Conservation (phyloP, 495 filamentous ascomycete species). For the Penicillium daleae region DNA sequence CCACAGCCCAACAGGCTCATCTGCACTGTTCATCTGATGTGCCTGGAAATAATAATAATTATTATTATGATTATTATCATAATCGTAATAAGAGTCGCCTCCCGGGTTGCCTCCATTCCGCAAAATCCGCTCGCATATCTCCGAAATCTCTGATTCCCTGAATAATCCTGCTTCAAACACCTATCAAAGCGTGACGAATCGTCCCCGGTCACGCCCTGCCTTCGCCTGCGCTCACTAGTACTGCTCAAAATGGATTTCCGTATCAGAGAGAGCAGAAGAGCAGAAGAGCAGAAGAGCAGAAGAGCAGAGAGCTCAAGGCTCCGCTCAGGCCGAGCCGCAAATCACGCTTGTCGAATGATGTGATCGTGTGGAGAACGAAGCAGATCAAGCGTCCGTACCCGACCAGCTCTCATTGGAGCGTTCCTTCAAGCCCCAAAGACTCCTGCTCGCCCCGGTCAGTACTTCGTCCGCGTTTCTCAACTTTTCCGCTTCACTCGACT, state of each 20-base stretch:
- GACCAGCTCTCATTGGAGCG: conserved; percentile 30
- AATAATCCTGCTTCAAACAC: not conserved
- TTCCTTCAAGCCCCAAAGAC: conserved; percentile 47
- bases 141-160: not conserved
- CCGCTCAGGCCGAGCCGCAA: conserved; percentile 23
- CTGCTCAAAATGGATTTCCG: not conserved
- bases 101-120: conserved; percentile 31
- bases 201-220: not conserved
- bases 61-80: no score
- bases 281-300: no score
- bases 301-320: conserved; percentile 4
- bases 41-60: no score
- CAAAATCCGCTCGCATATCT: conserved; percentile 6
- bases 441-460: conserved; percentile 37
- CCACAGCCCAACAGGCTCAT: conserved; percentile 6
- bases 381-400: conserved; percentile 27
- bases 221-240: not conserved
- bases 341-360: conserved; percentile 30
- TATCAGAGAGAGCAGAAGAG: no score
- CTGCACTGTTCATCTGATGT: conserved; percentile 29
- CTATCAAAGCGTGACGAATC: conserved; percentile 6
- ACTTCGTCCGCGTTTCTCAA: not conserved
- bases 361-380: conserved; percentile 23
- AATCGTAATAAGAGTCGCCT: conserved; percentile 22
- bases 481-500: no score